These are phyloP conservation scores for Elsinoe australis DNA, from an alignment of 2,329 filamentous ascomycete genomes.

Conservation along the genomic window DNA sequence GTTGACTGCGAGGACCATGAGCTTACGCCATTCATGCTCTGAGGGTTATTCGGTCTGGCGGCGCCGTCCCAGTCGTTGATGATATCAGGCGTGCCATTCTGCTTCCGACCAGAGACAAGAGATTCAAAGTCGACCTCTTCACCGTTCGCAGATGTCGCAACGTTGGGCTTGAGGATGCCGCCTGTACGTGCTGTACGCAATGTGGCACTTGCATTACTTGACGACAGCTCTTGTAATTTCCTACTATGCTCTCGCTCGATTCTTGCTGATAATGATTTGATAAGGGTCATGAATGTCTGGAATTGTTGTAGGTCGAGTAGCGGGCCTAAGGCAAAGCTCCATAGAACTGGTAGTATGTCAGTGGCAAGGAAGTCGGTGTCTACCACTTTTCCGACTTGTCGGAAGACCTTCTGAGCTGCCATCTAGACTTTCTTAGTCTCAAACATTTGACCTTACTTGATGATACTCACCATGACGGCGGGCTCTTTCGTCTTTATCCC, in stretches of 20 bases:
- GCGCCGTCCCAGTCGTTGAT: slow-evolving; percentile 40
- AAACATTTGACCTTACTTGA: not conserved
- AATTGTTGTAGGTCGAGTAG: slow-evolving; percentile 80
- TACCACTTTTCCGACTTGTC: slow-evolving; percentile 70
- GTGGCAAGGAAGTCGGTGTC: slow-evolving; percentile 88
- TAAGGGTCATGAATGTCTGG: slow-evolving; percentile 79
- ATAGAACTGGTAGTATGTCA: slow-evolving; percentile 82
- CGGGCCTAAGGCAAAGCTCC: slow-evolving; percentile 85
- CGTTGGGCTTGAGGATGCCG: slow-evolving; percentile 40
- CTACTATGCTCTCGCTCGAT: slow-evolving; percentile 84
- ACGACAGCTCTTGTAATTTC: slow-evolving; percentile 77
- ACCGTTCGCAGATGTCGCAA: slow-evolving; percentile 32
- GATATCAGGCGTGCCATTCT: slow-evolving; percentile 31
- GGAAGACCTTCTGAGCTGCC: slow-evolving; percentile 76
- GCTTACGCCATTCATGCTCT: slow-evolving; percentile 1
- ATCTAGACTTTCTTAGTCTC: slow-evolving; percentile 41
- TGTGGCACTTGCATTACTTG: slow-evolving; percentile 36
- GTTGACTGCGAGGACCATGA: not conserved
- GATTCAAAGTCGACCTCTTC: slow-evolving; percentile 74
- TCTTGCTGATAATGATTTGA: slow-evolving; percentile 67
- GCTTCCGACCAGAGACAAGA: slow-evolving; percentile 71
- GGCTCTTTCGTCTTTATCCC: slow-evolving; percentile 97
- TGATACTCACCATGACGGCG: slow-evolving; percentile 68
- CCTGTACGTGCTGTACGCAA: slow-evolving; percentile 47
- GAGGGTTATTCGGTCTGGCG: slow-evolving; percentile 24